These are phyloP conservation scores for Agaricus sinodeliciosus DNA, from an alignment of 768 basidiomycete genomes.

Conservation along the genomic window DNA sequence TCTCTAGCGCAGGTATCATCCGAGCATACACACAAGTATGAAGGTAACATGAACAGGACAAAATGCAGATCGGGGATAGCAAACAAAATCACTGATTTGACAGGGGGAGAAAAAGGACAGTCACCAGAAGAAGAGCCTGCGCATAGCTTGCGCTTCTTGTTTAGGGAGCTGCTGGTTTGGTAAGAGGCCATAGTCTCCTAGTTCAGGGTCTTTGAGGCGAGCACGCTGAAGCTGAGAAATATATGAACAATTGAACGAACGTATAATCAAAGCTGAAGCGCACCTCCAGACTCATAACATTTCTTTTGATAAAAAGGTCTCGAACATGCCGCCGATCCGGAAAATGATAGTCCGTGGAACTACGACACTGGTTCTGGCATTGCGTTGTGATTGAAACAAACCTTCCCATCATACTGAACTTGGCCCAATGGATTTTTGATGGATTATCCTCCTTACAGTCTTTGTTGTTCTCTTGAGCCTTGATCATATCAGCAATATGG, in stretches of 20 bases:
- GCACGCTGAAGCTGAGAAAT: slow-evolving; percentile 55
- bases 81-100: not conserved
- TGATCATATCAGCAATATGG: slow-evolving; percentile 84
- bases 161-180: slow-evolving; percentile 8
- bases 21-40: not conserved
- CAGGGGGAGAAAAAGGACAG: slow-evolving; percentile 8
- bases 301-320: slow-evolving; percentile 46
- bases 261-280: not conserved
- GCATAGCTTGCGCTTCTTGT: slow-evolving; percentile 37
- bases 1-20: not conserved
- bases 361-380: slow-evolving; percentile 72
- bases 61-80: not conserved
- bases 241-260: not conserved
- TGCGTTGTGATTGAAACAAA: slow-evolving; percentile 74
- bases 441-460: slow-evolving; percentile 64
- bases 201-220: slow-evolving; percentile 46
- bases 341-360: slow-evolving; percentile 53
- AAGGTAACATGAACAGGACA: not conserved
- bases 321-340: slow-evolving; percentile 47
- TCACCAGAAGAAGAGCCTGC: slow-evolving; percentile 45
- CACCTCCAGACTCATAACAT: slow-evolving; percentile 70
- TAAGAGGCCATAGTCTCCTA: slow-evolving; percentile 27
- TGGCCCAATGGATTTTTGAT: slow-evolving; percentile 87
- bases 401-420: slow-evolving; percentile 88
- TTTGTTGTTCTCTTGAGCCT: slow-evolving; percentile 78